Conservation (phyloP, 305 asterid species). For the Solanum hybrid region DNA sequence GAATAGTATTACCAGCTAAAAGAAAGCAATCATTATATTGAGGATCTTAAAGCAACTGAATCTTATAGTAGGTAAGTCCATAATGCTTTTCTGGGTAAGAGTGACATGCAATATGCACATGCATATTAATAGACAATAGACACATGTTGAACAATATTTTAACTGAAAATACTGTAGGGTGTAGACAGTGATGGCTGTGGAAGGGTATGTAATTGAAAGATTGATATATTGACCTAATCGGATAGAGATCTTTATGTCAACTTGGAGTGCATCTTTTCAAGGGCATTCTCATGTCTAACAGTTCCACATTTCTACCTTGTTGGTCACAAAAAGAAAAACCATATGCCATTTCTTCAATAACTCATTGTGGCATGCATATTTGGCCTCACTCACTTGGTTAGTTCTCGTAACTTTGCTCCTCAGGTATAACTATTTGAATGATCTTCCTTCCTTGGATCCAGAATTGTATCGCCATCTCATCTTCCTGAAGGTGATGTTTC, state of each 20-base stretch:
- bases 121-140: neutral
- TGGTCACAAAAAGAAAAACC: neutral
- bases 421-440: slow-evolving; percentile 92
- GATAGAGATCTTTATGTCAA: neutral
- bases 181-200: neutral
- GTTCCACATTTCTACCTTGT: neutral
- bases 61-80: neutral
- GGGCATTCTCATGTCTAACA: neutral
- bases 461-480: slow-evolving; percentile 91
- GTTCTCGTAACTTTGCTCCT: slow-evolving; percentile 12
- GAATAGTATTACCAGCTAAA: neutral
- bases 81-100: neutral
- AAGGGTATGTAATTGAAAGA: neutral
- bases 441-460: slow-evolving; percentile 94
- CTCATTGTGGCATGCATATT: slow-evolving; percentile 2
- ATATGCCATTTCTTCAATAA: neutral
- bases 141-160: neutral
- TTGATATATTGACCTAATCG: neutral
- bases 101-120: neutral
- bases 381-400: neutral
- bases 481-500: slow-evolving; percentile 65
- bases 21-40: neutral
- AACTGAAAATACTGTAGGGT: neutral
- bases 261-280: neutral
- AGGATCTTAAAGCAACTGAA: neutral